Evolutionary conservation across 768 basidiomycete species (phyloP).

Genomic region (Lactifluus subvellereus): DNA sequence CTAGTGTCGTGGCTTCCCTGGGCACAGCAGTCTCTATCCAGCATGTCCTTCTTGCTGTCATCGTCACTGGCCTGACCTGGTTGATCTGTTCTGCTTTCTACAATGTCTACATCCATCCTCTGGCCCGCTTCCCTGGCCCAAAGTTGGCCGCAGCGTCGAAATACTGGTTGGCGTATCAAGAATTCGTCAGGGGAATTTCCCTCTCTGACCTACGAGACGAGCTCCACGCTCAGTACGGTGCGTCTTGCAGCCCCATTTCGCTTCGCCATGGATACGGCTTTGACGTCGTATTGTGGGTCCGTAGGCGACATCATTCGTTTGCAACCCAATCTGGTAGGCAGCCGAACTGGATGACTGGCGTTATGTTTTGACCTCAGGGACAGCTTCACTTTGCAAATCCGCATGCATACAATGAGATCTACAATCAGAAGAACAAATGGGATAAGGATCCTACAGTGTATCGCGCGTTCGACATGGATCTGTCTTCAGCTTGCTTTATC

Average conservation of each 20-base stretch:
- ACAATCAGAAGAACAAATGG: slow-evolving; percentile 31
- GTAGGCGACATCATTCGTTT: slow-evolving; percentile 37
- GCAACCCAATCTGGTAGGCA: slow-evolving; percentile 37
- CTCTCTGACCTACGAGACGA: slow-evolving; percentile 32
- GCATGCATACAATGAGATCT: slow-evolving; percentile 37
- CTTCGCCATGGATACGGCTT: neutral
- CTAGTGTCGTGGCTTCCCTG: slow-evolving; percentile 30
- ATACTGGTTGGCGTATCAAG: slow-evolving; percentile 23
- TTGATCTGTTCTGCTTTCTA: neutral
- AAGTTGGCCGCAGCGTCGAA: slow-evolving; percentile 21
- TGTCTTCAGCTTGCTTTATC: slow-evolving; percentile 35
- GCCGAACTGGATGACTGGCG: neutral
- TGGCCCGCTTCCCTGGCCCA: slow-evolving; percentile 26
- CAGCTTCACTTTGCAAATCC: slow-evolving; percentile 43
- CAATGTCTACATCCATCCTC: slow-evolving; percentile 21
- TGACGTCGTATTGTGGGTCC: neutral
- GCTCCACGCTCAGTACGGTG: slow-evolving; percentile 38
- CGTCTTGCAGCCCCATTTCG: neutral
- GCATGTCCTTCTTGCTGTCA: neutral
- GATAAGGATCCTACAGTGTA: slow-evolving; percentile 36
- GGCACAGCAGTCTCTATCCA: neutral
- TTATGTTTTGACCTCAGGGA: neutral
- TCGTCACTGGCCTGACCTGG: neutral
- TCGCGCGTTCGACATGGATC: slow-evolving; percentile 35
- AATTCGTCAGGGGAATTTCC: slow-evolving; percentile 22